Evolutionary conservation across 495 filamentous ascomycete genomes (phyloP).

Genomic region (Parathielavia hyrcaniae): DNA sequence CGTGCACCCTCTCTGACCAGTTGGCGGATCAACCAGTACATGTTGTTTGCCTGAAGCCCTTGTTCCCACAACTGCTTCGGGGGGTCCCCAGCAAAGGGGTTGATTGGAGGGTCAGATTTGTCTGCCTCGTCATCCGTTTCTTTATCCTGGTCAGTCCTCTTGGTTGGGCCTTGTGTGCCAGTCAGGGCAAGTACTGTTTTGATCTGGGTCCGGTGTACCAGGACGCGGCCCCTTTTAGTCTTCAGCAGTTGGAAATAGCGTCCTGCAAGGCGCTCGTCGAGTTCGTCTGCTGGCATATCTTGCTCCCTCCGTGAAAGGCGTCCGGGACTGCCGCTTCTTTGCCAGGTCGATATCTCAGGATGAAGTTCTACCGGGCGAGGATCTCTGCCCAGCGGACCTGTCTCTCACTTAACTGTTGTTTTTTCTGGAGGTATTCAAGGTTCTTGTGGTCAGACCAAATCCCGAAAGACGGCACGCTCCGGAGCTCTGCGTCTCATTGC

Average conservation of each 20-base stretch:
- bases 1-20: background rate
- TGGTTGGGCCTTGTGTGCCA: no score
- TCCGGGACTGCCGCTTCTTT: background rate
- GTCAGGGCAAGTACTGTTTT: no score
- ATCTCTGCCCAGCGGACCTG: background rate
- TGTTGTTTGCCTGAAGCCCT: constrained; percentile 5
- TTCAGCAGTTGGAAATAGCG: constrained; percentile 3
- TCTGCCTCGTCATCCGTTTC: background rate
- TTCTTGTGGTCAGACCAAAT: no score
- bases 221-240: background rate
- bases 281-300: background rate
- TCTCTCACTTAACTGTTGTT: background rate
- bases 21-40: constrained; percentile 1
- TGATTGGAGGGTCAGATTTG: background rate
- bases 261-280: background rate
- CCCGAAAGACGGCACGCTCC: no score
- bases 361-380: background rate
- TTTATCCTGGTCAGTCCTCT: constrained; percentile 1
- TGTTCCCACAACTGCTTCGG: background rate
- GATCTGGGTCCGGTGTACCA: no score
- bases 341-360: background rate
- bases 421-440: background rate
- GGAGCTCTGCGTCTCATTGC: no score
- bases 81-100: background rate
- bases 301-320: constrained; percentile 2